Evolutionary conservation across 225 moss, liverwort and hornwort genomes (phyloP).

Genomic region (Marchantia polymorpha): DNA sequence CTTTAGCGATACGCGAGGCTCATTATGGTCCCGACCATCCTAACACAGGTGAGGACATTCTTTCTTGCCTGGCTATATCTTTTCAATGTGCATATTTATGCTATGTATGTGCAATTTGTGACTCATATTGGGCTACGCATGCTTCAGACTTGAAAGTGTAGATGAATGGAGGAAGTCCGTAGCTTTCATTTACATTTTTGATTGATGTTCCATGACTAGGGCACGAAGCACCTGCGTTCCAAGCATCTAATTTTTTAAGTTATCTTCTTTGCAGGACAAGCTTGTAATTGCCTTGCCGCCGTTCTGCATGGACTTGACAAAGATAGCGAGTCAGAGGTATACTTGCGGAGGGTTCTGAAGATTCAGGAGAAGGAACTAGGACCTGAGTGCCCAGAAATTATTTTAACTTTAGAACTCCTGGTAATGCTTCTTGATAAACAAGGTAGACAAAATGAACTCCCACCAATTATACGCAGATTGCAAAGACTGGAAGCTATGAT

Average conservation of each 20-base stretch:
- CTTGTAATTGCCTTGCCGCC: slow-evolving; percentile 88
- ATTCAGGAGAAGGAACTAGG: slow-evolving; percentile 81
- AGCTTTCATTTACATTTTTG: not conserved
- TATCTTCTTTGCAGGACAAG: slow-evolving; percentile 61
- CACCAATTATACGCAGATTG: slow-evolving; percentile 36
- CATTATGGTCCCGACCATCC: slow-evolving; percentile 67
- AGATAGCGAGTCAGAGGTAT: slow-evolving; percentile 50
- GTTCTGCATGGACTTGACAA: slow-evolving; percentile 64
- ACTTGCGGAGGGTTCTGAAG: slow-evolving; percentile 69
- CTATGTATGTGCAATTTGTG: not conserved
- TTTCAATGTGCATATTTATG: not conserved
- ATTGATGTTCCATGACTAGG: not conserved
- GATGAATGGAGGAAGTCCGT: no score
- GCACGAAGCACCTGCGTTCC: not conserved
- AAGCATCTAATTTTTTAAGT: not conserved
- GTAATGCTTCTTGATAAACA: slow-evolving; percentile 75
- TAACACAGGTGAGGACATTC: slow-evolving; percentile 54
- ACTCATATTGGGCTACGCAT: not conserved
- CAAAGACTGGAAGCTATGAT: slow-evolving; percentile 41
- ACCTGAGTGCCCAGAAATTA: slow-evolving; percentile 66
- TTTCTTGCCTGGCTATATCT: not conserved
- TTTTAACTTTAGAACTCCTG: slow-evolving; percentile 63
- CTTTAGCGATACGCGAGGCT: slow-evolving; percentile 66
- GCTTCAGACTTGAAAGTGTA: not conserved
- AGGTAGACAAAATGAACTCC: slow-evolving; percentile 57